Evolutionary conservation across 2,329 filamentous ascomycete genomes (phyloP), one percentile per base, ranked within the genome.

Genomic region (Diaporthe destruens): DNA sequence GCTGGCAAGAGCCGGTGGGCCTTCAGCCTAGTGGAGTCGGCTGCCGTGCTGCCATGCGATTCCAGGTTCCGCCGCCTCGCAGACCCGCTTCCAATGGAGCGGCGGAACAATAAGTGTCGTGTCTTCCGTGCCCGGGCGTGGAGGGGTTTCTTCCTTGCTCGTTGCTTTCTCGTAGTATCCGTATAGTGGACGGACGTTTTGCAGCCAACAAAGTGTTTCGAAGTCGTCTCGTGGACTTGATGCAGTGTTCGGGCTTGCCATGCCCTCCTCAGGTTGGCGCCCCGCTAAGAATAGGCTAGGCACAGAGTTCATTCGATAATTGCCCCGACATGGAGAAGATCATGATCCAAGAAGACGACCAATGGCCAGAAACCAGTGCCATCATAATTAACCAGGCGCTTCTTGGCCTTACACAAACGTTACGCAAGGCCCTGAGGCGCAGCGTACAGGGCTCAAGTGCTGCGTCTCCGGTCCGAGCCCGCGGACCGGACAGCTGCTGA

Each of bases 11-110:
- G 32, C 42, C 12, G 23, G 67, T 70, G 67, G 67, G 55, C 49
- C 67, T 53, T 53, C 54, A 53, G 44, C 49, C 49, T 32, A 59
- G 55, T 61, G 67, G 67, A 34, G 67, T 51, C 32, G 20, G 44
- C 9, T 51, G 44, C 39, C 56, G 29, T 39, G 36, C 14, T 42
- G 39, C 39, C 39, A 42, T 42, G 39, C 14, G 29, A 34, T 25
- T 49, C 29, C 53, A 34, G 55, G 23, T 53, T 32, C 29, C 44
- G 34, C 67, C 55, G 53, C 29, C 39, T 42, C 25, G 11, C 20
- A 61, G 67, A 53, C 67, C 67, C 67, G 55, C 67, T 70, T 61
- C 55, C 67, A 20, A 32, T 70, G 67, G 47, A 70, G 56, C 67
- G 67, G 55, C 55, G 53, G 55, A n/a, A 47, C 16, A 25, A 55